Conservation (phyloP, 257 asterid genomes). For the Cinchona pubescens region DNA sequence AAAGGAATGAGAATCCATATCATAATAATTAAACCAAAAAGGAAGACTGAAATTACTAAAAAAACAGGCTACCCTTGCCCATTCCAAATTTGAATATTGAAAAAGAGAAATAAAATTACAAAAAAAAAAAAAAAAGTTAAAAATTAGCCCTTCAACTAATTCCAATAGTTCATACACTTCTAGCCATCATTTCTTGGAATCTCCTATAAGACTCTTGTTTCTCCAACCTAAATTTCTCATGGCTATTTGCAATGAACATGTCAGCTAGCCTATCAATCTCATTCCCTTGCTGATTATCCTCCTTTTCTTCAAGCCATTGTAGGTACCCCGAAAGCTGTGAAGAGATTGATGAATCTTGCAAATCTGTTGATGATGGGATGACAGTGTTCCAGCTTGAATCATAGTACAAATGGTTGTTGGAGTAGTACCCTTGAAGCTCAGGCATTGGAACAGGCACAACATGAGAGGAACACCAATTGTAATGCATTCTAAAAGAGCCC, state of each 20-base stretch:
- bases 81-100: not conserved
- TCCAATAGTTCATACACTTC: constrained; percentile 57
- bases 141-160: not conserved
- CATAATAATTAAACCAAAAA: not conserved
- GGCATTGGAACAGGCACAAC: constrained; percentile 40
- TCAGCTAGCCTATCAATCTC: constrained; percentile 82
- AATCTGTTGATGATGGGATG: constrained; percentile 23
- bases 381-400: constrained; percentile 55
- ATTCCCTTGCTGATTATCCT: constrained; percentile 17
- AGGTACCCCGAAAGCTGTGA: constrained; percentile 53
- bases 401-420: constrained; percentile 36
- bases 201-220: constrained; percentile 72
- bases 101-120: not conserved
- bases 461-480: constrained; percentile 84
- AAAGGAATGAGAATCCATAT: constrained; percentile 8
- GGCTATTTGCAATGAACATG: constrained; percentile 73
- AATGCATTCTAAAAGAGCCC: constrained; percentile 74
- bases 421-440: constrained; percentile 21
- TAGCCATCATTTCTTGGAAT: constrained; percentile 89
- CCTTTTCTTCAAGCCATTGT: constrained; percentile 79
- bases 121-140: not conserved
- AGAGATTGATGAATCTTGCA: constrained; percentile 22
- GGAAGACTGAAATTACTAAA: not conserved
- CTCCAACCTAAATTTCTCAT: constrained; percentile 86
- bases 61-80: not conserved